Base-by-base conservation (phyloP, 1,139 yeast species). In the Magnusiomyces magnusii region DNA sequence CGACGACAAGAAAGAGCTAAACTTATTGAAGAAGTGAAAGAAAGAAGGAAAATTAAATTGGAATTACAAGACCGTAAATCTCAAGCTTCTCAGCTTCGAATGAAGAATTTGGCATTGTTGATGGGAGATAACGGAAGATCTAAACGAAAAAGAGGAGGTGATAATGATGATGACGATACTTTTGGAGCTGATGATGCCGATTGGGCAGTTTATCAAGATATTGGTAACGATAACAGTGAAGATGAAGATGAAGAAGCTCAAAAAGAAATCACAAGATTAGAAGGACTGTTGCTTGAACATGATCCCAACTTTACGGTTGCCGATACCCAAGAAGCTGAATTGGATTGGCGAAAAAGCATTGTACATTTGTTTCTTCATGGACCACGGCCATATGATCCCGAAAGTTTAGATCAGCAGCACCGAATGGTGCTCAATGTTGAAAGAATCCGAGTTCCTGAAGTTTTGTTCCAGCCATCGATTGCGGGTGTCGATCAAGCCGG, bases 401-500 rank as follows among this genome's bases (percentile, higher is more conserved):
- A 84, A 60, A 79, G 82, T 59, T 75, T 78, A 47, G 87, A 84
- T 62, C 85, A 85, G 65, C 89, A 86, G 57, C 96, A 92, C 72
- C 98, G 93, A 73, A 77, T 95, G 63, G 97, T 91, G 73, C 69
- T 95, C 56, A 95, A 93, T 71, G 80, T 92, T 39, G 99, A 95
- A 73, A 80, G 99, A 60, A 87, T 92, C 39, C 80, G 96, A 61
- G 90, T 92, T 1, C 97, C 98, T 0, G 99, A 95, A 72, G 85
- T 92, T 0, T 70, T 90, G 56, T 92, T 93, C 73, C 95, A 92
- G 70, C 99, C 99, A n/a, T 81, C 85, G 17, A 90, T 93, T 64
- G 97, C 96, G 0, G 99, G 99, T 17, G 76, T 91, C 41, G 99
- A 95, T 71, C 98, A 92, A 72, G 96, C 98, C 0, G 98, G 98